Evolutionary conservation across 306 rosid species (phyloP).

Genomic region (Cicer judaicum): DNA sequence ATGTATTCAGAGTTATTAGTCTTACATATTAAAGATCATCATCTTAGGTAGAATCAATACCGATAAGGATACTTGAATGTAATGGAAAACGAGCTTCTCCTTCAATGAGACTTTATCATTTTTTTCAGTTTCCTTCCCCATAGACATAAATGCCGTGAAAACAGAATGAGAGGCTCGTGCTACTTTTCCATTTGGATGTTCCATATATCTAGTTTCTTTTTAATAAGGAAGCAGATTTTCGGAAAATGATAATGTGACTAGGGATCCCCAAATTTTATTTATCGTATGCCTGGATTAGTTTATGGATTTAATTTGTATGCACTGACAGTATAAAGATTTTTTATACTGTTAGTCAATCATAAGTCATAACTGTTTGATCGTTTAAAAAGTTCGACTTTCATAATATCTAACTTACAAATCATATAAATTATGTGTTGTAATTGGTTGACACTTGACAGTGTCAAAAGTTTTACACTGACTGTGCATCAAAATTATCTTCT

Average conservation of each 20-base stretch:
- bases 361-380: too few species aligned
- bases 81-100: slow-evolving; percentile 92
- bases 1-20: slow-evolving; percentile 19
- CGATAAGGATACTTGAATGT: slow-evolving; percentile 73
- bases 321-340: too few species aligned
- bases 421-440: too few species aligned
- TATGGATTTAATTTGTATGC: too few species aligned
- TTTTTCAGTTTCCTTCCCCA: slow-evolving; percentile 64
- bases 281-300: background rate
- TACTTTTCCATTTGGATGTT: slow-evolving; percentile 83
- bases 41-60: slow-evolving; percentile 50
- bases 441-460: too few species aligned
- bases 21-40: slow-evolving; percentile 24
- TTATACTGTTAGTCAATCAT: too few species aligned
- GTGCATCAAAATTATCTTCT: background rate
- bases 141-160: slow-evolving; percentile 69
- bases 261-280: slow-evolving; percentile 34
- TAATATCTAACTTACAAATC: too few species aligned
- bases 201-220: slow-evolving; percentile 73
- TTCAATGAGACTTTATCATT: slow-evolving; percentile 62
- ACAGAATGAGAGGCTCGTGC: slow-evolving; percentile 86
- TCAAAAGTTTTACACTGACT: too few species aligned
- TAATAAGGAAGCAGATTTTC: slow-evolving; percentile 52
- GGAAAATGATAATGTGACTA: slow-evolving; percentile 26
- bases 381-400: too few species aligned